phyloP scores from a whole-genome alignment of 768 basidiomycete species.

The Cystoderma amianthinum region DNA sequence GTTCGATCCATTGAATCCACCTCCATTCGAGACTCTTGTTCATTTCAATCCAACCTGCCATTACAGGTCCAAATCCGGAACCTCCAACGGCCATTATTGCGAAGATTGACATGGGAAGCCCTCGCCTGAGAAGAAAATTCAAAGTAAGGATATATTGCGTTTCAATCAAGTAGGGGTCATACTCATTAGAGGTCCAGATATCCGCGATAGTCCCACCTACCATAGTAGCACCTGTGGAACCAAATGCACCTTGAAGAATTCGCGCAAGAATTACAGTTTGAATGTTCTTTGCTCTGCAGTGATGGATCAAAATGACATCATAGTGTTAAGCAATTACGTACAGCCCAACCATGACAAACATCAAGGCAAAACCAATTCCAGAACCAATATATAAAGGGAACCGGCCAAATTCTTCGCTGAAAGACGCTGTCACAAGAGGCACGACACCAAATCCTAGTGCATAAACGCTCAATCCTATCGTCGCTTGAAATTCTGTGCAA shows the following conservation, averaged over 20 bases:
- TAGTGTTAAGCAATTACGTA: conserved; percentile 14
- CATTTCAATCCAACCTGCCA: conserved; percentile 58
- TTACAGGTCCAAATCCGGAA: conserved; percentile 52
- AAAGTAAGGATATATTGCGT: not conserved
- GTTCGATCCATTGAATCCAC: conserved; percentile 75
- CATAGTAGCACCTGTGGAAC: conserved; percentile 65
- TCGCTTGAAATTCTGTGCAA: conserved; percentile 35
- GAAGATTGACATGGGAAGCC: conserved; percentile 74
- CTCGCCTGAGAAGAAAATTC: conserved; percentile 41
- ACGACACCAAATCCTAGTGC: conserved; percentile 53
- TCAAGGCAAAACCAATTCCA: conserved; percentile 35
- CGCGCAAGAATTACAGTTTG: conserved; percentile 60
- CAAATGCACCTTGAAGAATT: conserved; percentile 61
- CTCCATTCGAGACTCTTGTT: conserved; percentile 53
- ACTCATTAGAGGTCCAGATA: conserved; percentile 61
- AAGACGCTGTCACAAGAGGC: conserved; percentile 57
- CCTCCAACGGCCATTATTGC: conserved; percentile 52
- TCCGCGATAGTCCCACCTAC: conserved; percentile 73
- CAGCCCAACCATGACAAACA: conserved; percentile 43
- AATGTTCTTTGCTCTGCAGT: conserved; percentile 36
- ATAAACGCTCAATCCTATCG: conserved; percentile 44
- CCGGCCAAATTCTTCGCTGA: conserved; percentile 67
- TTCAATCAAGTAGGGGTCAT: conserved; percentile 8
- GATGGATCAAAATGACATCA: not conserved
- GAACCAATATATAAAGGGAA: conserved; percentile 50